Evolutionary conservation across 306 rosid species (phyloP).

Genomic region (Trichosanthes cucumerina): DNA sequence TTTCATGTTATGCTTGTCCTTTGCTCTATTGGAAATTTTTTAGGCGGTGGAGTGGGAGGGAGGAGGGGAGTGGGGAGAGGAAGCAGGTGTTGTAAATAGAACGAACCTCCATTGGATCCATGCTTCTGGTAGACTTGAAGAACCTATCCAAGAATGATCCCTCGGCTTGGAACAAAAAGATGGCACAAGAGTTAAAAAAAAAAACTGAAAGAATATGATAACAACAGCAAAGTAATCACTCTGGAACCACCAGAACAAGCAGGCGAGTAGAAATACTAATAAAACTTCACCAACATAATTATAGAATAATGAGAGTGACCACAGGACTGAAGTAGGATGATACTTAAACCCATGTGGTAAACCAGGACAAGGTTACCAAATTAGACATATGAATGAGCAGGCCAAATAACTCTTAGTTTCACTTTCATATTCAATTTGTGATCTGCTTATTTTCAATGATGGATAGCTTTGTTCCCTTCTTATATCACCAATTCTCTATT

Average conservation of each 20-base stretch:
- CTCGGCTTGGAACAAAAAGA: constrained; percentile 42
- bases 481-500: neutral
- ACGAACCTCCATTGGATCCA: constrained; percentile 86
- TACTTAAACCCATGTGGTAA: neutral
- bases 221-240: neutral
- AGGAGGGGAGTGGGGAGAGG: constrained; percentile 1
- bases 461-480: neutral
- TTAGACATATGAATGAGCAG: neutral
- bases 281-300: neutral
- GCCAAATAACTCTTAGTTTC: neutral
- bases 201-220: neutral
- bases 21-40: neutral
- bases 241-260: neutral
- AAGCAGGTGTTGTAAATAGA: constrained; percentile 7
- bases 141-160: constrained; percentile 77
- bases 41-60: neutral
- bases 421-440: neutral
- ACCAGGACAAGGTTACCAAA: neutral
- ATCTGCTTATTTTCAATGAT: neutral
- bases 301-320: neutral
- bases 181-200: constrained; percentile 1
- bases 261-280: neutral
- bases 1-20: neutral
- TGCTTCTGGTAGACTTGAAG: constrained; percentile 61
- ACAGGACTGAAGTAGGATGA: neutral